Evolutionary conservation across 768 basidiomycete species (phyloP), one percentile per base, ranked within the genome.

Genomic region (Lentinus brumalis): DNA sequence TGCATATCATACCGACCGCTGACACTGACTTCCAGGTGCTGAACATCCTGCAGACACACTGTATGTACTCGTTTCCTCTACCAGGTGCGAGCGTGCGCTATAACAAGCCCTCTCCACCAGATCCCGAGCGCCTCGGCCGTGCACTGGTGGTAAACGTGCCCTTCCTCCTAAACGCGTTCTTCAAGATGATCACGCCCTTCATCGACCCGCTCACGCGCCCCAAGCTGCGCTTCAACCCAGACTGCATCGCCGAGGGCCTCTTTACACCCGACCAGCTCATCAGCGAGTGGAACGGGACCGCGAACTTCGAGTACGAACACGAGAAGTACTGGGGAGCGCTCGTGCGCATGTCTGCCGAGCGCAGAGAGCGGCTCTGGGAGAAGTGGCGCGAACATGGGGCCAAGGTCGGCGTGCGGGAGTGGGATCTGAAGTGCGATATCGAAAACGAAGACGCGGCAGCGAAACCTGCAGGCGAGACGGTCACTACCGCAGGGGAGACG

Each of bases 121-220:
- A 93, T 67, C 92, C 92, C 0, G 94, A 96, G 71, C 86, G 94
- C 4, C 85, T 96, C 38, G 92, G 91, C 31, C 71, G 73, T 31
- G 83, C 92, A 1, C 73, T 92, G 45, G 84, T 94, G 67, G 79
- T 88, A 60, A 91, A 94, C 67, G 81, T 94, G n/a, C 93, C 94
- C 4, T 94, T 86, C 77, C 70, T 92, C 52, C 70, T 94, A 53
- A 84, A 83, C 57, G 79, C 84, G 0, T 93, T 94, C 75, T 88
- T 85, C 79, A 91, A 88, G 65, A 73, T 92, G 65, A 86, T 94
- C 68, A 83, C 77, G 65, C 90, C 92, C 1, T 88, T 94, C 69
- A 83, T 95, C 53, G 94, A 96, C 74, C 91, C 94, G 2, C 72
- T 92, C 60, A 94, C 92, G 1, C 84, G 86, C 32, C 72, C 80